Evolutionary conservation across 164 flowering plant genomes (phyloP), one percentile per base, ranked within the genome.

Genomic region (Aristolochia fimbriata): DNA sequence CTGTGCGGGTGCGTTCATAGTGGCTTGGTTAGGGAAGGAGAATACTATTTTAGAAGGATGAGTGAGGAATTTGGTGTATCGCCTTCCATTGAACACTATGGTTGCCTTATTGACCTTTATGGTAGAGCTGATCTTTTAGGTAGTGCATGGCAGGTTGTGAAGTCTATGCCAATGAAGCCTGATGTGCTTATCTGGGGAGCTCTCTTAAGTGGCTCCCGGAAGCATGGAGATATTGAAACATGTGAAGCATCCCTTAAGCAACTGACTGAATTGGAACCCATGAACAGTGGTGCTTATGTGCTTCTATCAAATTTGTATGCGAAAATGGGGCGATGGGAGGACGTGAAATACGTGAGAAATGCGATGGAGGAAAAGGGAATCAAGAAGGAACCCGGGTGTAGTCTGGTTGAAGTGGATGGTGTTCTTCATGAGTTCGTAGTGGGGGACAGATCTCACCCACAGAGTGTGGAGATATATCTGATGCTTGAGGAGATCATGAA

Each of bases 181-280:
- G 80, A 76, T 68, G 75, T 67, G 59, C 63, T 74, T 13, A 61
- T 77, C 11, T 79, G 80, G 83, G 77, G 78, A 15, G 74, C 83
- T 52, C 74, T 79, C 22, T 59, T 79, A 14, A 75, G 74, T 59
- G 81, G 72, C 0, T 68, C 67, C 46, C 71, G 74, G 31, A 75
- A 60, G 63, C 70, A 66, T 19, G 70, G 77, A n/a, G 63, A 77
- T 47, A 68, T 67, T 15, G 62, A 71, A 59, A 64, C 62, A 15
- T 67, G 77, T 59, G 75, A 74, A 63, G 47, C 59, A 46, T 70
- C 74, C 25, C 61, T 66, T n/a, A 64, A 61, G 43, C 58, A 64
- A 22, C 63, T 77, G 14, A 68, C 72, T 23, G 68, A 74, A 56
- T 48, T 74, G 33, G 77, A 70, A 47, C 81, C 75, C 12, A 50